These are phyloP conservation scores for Kodamaea leandrae DNA, from an alignment of 805 yeast genomes.

Conservation along the genomic window DNA sequence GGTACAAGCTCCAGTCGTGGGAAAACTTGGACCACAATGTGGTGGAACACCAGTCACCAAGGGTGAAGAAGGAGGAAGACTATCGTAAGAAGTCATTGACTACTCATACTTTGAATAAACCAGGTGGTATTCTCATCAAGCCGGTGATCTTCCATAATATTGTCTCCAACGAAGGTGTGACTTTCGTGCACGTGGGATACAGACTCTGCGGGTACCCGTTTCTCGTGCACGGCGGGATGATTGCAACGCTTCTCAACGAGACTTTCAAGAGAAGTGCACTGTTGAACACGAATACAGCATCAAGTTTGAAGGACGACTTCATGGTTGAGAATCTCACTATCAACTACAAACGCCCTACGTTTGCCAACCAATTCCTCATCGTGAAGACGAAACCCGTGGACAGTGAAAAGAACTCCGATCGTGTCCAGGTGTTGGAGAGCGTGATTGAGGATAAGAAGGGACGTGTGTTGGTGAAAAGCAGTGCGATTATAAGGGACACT, in stretches of 20 bases:
- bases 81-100: constrained; percentile 22
- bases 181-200: constrained; percentile 75
- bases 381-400: constrained; percentile 49
- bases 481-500: constrained; percentile 45
- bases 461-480: constrained; percentile 54
- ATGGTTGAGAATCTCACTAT: constrained; percentile 47
- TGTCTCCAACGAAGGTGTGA: constrained; percentile 54
- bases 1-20: constrained; percentile 45
- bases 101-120: constrained; percentile 53
- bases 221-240: constrained; percentile 82
- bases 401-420: constrained; percentile 23
- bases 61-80: constrained; percentile 16
- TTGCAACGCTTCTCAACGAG: constrained; percentile 80
- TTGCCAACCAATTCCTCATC: constrained; percentile 74
- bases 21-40: constrained; percentile 41
- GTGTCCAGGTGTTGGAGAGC: constrained; percentile 46
- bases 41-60: constrained; percentile 20
- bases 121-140: constrained; percentile 77
- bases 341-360: constrained; percentile 66
- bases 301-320: constrained; percentile 35
- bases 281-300: constrained; percentile 33
- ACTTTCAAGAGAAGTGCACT: constrained; percentile 57
- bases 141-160: constrained; percentile 67
- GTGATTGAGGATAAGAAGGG: constrained; percentile 53
- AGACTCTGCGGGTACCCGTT: constrained; percentile 84